phyloP scores from a whole-genome alignment of 2,329 filamentous ascomycete species.

The Penicillium corylophilum region DNA sequence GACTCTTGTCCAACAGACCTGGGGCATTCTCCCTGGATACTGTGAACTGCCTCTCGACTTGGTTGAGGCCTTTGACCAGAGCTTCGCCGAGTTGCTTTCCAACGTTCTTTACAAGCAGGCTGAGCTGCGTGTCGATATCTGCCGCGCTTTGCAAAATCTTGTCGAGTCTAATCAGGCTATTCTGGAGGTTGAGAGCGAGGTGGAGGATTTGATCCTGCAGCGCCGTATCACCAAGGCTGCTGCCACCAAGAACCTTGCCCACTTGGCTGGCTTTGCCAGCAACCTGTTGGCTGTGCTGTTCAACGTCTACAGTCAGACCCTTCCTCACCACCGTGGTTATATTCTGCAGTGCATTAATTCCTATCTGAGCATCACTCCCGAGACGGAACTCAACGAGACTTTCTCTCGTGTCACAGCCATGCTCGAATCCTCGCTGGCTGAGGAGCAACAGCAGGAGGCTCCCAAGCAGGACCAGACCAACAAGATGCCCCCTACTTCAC shows the following conservation, averaged over 20 bases:
- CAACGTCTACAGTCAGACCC: slow-evolving; percentile 96
- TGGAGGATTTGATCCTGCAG: slow-evolving; percentile 73
- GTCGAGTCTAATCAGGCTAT: slow-evolving; percentile 91
- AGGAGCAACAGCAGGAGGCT: slow-evolving; percentile 65
- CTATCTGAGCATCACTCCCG: slow-evolving; percentile 83
- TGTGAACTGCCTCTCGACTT: slow-evolving; percentile 88
- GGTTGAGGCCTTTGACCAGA: slow-evolving; percentile 73
- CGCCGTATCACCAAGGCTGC: slow-evolving; percentile 72
- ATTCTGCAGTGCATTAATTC: slow-evolving; percentile 94
- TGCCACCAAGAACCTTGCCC: slow-evolving; percentile 76
- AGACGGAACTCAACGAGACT: slow-evolving; percentile 76
- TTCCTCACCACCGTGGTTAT: slow-evolving; percentile 86
- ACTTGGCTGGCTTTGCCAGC: slow-evolving; percentile 74
- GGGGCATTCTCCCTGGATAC: slow-evolving; percentile 90
- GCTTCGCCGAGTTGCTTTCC: slow-evolving; percentile 84
- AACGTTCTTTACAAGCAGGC: slow-evolving; percentile 92
- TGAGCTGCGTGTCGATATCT: slow-evolving; percentile 82
- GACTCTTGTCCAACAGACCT: slow-evolving; percentile 91
- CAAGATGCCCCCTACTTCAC: slow-evolving; percentile 84
- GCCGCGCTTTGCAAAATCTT: slow-evolving; percentile 77
- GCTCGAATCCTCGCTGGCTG: slow-evolving; percentile 69
- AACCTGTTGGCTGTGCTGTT: slow-evolving; percentile 97
- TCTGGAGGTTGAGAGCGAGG: slow-evolving; percentile 63
- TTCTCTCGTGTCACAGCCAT: slow-evolving; percentile 84
- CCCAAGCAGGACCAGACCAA: slow-evolving; percentile 62